These are phyloP conservation scores for Gossypium thurberi DNA, from an alignment of 345 rosid genomes.

Conservation along the genomic window DNA sequence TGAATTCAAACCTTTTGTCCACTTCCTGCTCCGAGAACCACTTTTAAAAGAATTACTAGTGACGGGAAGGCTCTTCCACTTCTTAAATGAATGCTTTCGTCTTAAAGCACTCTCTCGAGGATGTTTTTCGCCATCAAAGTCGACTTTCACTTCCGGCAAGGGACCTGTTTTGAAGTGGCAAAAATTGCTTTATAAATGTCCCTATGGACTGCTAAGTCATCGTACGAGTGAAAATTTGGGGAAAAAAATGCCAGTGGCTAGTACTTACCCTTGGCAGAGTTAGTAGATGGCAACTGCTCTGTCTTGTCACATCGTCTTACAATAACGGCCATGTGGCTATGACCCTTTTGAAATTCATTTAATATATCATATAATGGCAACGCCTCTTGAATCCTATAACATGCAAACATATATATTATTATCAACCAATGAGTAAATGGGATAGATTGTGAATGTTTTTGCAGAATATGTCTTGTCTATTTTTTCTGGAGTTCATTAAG, in stretches of 20 bases:
- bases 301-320: constrained; percentile 45
- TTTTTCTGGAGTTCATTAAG: background rate
- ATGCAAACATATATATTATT: background rate
- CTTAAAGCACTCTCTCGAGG: constrained; percentile 38
- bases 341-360: constrained; percentile 99
- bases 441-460: background rate
- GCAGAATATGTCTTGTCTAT: background rate
- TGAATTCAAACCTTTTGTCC: constrained; percentile 62
- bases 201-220: background rate
- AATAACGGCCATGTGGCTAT: constrained; percentile 98
- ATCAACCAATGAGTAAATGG: background rate
- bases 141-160: constrained; percentile 48
- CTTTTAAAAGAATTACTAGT: constrained; percentile 28
- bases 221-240: too few relatives aligned
- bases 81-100: constrained; percentile 59
- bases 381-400: constrained; percentile 60
- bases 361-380: constrained; percentile 90
- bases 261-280: constrained; percentile 32
- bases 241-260: background rate
- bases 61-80: constrained; percentile 80
- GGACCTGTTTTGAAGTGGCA: constrained; percentile 25
- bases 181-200: background rate
- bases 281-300: constrained; percentile 19
- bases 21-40: constrained; percentile 61
- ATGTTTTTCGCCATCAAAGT: constrained; percentile 35